A percentile compares a stretch with the other conserved stretches of the same genome.
Evolutionary conservation across 2,329 filamentous ascomycete genomes (phyloP).

Genomic region (Gnomoniopsis smithogilvyi): DNA sequence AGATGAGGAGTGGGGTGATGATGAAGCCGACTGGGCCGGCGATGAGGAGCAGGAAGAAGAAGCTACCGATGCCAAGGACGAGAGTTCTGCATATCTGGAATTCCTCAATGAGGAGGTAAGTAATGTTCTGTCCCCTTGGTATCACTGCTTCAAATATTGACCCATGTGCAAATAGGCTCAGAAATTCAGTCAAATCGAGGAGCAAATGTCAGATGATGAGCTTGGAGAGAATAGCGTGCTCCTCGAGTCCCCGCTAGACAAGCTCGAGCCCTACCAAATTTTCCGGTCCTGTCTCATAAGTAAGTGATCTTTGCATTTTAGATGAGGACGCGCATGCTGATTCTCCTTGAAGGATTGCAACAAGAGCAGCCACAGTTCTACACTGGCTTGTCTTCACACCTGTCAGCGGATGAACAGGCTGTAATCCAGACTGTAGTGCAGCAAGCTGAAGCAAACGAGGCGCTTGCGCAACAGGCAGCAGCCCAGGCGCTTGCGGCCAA

Average conservation of each 20-base stretch:
- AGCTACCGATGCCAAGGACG: constrained; percentile 70
- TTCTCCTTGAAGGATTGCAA: constrained; percentile 65
- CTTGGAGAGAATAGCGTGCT: constrained; percentile 90
- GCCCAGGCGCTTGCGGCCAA: constrained; percentile 21
- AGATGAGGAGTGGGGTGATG: constrained; percentile 80
- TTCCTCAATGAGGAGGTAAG: constrained; percentile 88
- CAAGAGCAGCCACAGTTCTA: constrained; percentile 90
- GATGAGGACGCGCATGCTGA: not conserved
- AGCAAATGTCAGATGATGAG: constrained; percentile 76
- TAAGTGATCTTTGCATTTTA: constrained; percentile 46
- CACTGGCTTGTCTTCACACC: constrained; percentile 70
- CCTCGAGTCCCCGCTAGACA: constrained; percentile 90
- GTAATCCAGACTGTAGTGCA: constrained; percentile 76
- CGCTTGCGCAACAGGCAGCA: constrained; percentile 36
- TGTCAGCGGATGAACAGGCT: constrained; percentile 76
- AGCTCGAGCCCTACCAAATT: constrained; percentile 88
- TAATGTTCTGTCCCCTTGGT: not conserved
- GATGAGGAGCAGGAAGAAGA: constrained; percentile 70
- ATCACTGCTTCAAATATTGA: not conserved
- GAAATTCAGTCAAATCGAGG: constrained; percentile 69
- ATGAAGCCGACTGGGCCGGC: constrained; percentile 76
- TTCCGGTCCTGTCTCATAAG: constrained; percentile 81
- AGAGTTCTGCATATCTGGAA: constrained; percentile 90
- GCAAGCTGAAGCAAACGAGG: constrained; percentile 55
- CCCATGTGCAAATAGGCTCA: constrained; percentile 59